Percentiles rank a stretch among this genome's conserved stretches.
Conservation (phyloP, 192 early-diverging fungal species). For the Backusella liffmaniae region DNA sequence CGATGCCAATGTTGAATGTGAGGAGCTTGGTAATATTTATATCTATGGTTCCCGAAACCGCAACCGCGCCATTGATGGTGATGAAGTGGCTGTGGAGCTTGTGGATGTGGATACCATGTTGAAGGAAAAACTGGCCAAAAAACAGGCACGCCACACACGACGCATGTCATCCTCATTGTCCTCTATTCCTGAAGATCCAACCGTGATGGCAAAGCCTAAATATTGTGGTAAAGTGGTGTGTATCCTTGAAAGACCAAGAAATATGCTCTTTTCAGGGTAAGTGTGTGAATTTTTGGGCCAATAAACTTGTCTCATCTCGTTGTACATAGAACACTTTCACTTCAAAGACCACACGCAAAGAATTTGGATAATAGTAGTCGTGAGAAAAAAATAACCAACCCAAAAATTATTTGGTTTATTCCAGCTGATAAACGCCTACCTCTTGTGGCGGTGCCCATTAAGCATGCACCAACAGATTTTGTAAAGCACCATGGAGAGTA, state of each 20-base stretch:
- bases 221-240: conserved; percentile 52
- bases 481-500: conserved; percentile 60
- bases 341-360: neutral
- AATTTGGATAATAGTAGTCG: neutral
- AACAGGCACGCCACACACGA: conserved; percentile 46
- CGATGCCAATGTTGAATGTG: conserved; percentile 85
- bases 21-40: conserved; percentile 68
- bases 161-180: conserved; percentile 36
- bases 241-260: conserved; percentile 46
- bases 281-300: neutral
- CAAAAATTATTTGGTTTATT: conserved; percentile 71
- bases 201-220: conserved; percentile 41
- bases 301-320: neutral
- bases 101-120: conserved; percentile 62
- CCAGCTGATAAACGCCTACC: conserved; percentile 76
- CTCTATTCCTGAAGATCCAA: conserved; percentile 45
- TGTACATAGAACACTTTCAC: conserved; percentile 16
- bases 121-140: conserved; percentile 43
- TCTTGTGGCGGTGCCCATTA: conserved; percentile 66
- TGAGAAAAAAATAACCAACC: conserved; percentile 42
- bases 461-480: conserved; percentile 64
- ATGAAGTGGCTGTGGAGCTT: conserved; percentile 69
- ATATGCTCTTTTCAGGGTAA: conserved; percentile 50
- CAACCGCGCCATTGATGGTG: conserved; percentile 80
- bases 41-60: conserved; percentile 67